phyloP scores from a whole-genome alignment of 768 basidiomycete genomes.

The Lyophyllum semitale region DNA sequence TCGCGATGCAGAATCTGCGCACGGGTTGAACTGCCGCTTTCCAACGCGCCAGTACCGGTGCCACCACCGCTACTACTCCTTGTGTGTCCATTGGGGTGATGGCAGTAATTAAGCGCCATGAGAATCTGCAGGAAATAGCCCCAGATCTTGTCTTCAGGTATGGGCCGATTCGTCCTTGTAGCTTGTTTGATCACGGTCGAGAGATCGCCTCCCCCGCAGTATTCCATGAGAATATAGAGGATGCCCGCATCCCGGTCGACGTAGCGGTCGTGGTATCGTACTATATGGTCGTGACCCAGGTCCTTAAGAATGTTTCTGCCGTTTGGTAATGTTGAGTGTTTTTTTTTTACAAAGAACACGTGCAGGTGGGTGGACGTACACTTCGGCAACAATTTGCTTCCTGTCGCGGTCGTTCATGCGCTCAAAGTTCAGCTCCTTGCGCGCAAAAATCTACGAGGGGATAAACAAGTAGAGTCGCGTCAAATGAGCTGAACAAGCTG shows the following conservation, averaged over 20 bases:
- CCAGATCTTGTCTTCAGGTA: conserved; percentile 95
- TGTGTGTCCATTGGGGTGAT: conserved; percentile 71
- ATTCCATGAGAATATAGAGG: conserved; percentile 98
- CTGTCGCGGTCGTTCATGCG: conserved; percentile 95
- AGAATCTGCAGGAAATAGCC: conserved; percentile 93
- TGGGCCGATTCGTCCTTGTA: conserved; percentile 62
- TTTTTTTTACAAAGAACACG: neutral
- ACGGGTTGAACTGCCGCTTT: conserved; percentile 49
- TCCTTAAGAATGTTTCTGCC: conserved; percentile 94
- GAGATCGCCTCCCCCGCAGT: conserved; percentile 96
- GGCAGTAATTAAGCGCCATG: conserved; percentile 89
- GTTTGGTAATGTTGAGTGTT: neutral
- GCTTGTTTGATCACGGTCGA: conserved; percentile 84
- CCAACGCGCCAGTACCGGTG: conserved; percentile 26
- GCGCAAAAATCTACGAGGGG: conserved; percentile 68
- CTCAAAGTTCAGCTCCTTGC: conserved; percentile 97
- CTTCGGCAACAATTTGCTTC: conserved; percentile 97
- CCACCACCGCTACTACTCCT: conserved; percentile 44
- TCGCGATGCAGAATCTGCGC: conserved; percentile 91
- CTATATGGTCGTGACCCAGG: conserved; percentile 93
- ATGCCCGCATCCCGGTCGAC: conserved; percentile 90
- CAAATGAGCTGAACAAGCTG: neutral
- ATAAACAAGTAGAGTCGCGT: neutral
- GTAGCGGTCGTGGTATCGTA: conserved; percentile 90
- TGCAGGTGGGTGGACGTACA: conserved; percentile 57